Conservation (phyloP, 352 stramenopile species). For the Pythium dissimile region DNA sequence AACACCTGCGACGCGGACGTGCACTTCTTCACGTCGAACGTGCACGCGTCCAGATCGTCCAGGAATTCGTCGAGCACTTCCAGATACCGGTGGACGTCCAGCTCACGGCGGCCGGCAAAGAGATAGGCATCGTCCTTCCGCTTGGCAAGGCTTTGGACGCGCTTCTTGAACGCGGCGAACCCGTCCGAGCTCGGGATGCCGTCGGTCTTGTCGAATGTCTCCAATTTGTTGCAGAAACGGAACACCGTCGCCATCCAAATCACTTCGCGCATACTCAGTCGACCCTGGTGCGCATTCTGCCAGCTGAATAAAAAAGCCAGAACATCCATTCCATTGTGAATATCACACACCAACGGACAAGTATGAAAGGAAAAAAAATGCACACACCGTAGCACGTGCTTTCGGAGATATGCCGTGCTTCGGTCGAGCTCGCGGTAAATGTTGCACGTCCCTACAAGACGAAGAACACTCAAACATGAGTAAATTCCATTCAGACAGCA, state of each 20-base stretch:
- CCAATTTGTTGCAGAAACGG: slow-evolving; percentile 77
- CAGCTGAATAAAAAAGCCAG: slow-evolving; percentile 26
- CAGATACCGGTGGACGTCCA: slow-evolving; percentile 54
- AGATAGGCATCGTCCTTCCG: slow-evolving; percentile 42
- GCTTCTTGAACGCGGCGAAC: slow-evolving; percentile 65
- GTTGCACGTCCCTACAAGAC: slow-evolving; percentile 63
- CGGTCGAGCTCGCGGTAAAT: slow-evolving; percentile 82
- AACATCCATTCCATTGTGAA: background rate
- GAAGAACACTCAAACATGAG: background rate
- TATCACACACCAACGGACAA: background rate
- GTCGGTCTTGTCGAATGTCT: slow-evolving; percentile 78
- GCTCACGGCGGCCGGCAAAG: slow-evolving; percentile 54
- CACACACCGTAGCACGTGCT: slow-evolving; percentile 59
- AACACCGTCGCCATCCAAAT: slow-evolving; percentile 83
- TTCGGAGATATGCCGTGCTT: slow-evolving; percentile 76
- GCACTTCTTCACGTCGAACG: slow-evolving; percentile 50
- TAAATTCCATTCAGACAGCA: background rate
- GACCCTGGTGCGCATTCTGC: slow-evolving; percentile 69
- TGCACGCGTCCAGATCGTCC: slow-evolving; percentile 54
- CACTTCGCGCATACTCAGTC: slow-evolving; percentile 64
- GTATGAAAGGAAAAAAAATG: background rate
- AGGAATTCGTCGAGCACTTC: slow-evolving; percentile 70
- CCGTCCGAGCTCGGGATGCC: slow-evolving; percentile 72
- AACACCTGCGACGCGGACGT: slow-evolving; percentile 53
- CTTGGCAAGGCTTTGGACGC: slow-evolving; percentile 51